Base-by-base conservation (phyloP, 345 rosid species). In the Populus alba region DNA sequence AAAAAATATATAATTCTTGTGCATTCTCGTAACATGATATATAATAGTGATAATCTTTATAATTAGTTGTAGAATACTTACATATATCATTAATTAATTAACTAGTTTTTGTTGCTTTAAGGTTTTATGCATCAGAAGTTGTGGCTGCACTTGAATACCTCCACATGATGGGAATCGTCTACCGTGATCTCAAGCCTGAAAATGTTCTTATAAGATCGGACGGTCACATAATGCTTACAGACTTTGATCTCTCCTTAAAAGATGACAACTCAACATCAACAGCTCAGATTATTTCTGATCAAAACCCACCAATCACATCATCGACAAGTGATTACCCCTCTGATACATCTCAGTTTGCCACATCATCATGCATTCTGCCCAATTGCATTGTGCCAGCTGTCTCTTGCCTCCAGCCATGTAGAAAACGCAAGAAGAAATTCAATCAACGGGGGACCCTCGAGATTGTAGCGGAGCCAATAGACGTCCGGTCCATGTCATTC, bases 191-290 rank as follows among this genome's bases (percentile, higher is more conserved):
- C 4, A 90, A 90, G 79, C 94, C 94, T 0, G 92, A 90, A 78
- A 90, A 90, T 72, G 91, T 90, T 57, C 86, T 90, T 3, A 85
- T 90, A n/a, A 82, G 92, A 77, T 83, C 85, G 0, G 92, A 90
- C 80, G 94, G 92, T 76, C 94, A 90, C 83, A 84, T 90, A 23
- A 87, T 90, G 94, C 87, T 90, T 41, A 90, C 94, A 5, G 94
- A 90, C 59, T 90, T 89, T 63, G 94, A 90, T 76, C 91, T 90
- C 53, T 90, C 94, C 8, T 71, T 90, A n/a, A 90, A 78, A 77
- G 82, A 86, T 38, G 88, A 90, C 15, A 67, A 20, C 13, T 79
- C 87, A 1, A 39, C 84, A 6, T 81, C 90, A 5, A 72, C 81
- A 23, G 90, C 88, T 23, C 91, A 87, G 66, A 67, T 90, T 4